Conservation (phyloP, 208 protist species). For the Acanthamoeba healyi region DNA sequence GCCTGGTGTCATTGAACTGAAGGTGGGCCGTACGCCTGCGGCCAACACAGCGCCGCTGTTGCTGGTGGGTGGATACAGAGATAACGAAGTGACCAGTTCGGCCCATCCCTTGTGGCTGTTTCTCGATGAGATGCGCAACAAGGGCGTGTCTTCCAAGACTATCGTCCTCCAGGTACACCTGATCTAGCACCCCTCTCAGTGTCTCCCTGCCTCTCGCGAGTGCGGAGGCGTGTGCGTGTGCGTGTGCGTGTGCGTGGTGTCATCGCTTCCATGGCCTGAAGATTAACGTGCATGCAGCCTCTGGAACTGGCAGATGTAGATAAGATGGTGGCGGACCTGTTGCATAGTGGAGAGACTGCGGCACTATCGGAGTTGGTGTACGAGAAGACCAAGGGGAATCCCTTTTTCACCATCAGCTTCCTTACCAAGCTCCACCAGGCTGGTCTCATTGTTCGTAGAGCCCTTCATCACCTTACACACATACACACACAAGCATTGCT, state of each 20-base stretch:
- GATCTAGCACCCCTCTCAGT: too few species aligned
- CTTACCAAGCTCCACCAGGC: constrained; percentile 63
- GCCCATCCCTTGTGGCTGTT: constrained; percentile 1
- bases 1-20: too few species aligned
- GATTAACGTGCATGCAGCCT: too few species aligned
- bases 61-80: not conserved
- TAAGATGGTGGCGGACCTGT: constrained; percentile 4
- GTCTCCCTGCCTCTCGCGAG: too few species aligned
- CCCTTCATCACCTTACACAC: too few species aligned
- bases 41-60: not conserved
- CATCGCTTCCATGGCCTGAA: too few species aligned
- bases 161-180: not conserved
- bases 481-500: too few species aligned
- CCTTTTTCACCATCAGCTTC: constrained; percentile 66
- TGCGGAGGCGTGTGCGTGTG: too few species aligned
- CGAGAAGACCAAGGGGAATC: constrained; percentile 43
- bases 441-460: not conserved
- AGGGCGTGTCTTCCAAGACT: not conserved
- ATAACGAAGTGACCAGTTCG: not conserved
- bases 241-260: too few species aligned
- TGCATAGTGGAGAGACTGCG: not conserved
- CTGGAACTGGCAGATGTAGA: constrained; percentile 26
- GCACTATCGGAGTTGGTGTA: constrained; percentile 16
- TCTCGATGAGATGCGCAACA: not conserved
- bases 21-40: too few species aligned